Evolutionary conservation across 2,329 filamentous ascomycete species (phyloP), one percentile per base, ranked within the genome.

Genomic region (Cordyceps tenuipes): DNA sequence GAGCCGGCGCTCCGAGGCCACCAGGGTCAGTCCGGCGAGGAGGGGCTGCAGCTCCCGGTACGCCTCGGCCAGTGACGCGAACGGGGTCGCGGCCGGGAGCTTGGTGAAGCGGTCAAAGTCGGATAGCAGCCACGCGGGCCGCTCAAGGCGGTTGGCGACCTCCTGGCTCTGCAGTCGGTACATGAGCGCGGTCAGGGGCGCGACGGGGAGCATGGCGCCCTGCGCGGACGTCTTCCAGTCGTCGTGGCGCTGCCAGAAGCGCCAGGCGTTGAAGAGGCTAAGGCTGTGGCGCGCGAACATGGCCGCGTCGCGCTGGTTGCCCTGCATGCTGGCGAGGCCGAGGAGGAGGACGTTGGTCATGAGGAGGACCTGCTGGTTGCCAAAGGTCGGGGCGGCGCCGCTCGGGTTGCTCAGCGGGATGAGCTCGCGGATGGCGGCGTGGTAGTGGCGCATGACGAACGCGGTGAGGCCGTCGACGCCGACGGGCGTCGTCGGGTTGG

Each of bases 291-390:
- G 44, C 1, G 55, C 41, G 12, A 49, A 49, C 31, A 50, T 19
- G 31, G 44, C 34, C 3, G 55, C 55, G 5, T 57, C 55, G 3
- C 44, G 29, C 46, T 49, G 55, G 21, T 57, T 49, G 9, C 55
- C 55, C 31, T 49, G 55, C 55, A 57, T 49, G 34, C 55, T 57
- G 19, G 44, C 44, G 8, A 57, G 31, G 2, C 55, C 55, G 21
- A 49, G 34, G 13, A 57, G 44, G 3, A 57, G 43, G 17, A 57
- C 55, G 19, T 49, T 57, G 5, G 55, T 49, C 55, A 57, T 57
- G 55, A 57, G 44, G 5, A 57, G 46, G 8, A 57, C 34, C 31
- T 57, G 54, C 43, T 57, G 54, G 13, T 48, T 49, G 15, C 49
- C 55, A 29, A 49, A 49, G 7, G 12, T 49, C 6, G 44, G 44